These are phyloP conservation scores for Komagataella ulmi DNA, from an alignment of 805 yeast genomes.

Conservation along the genomic window DNA sequence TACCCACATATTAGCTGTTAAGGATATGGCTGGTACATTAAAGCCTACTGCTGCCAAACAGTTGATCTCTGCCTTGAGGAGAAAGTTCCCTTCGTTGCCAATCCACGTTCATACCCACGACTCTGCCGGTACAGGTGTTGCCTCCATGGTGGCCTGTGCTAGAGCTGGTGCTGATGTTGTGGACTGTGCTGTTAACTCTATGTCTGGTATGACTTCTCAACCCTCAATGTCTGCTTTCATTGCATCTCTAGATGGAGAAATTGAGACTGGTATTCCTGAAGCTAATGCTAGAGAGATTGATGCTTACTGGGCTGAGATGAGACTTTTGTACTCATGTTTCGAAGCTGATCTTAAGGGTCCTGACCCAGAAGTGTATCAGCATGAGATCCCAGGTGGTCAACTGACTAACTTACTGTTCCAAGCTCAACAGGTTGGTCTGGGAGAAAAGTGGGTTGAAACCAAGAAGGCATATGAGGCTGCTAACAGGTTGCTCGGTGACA, in stretches of 20 bases:
- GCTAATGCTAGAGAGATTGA: conserved; percentile 71
- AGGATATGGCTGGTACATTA: conserved; percentile 99
- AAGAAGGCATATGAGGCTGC: conserved; percentile 91
- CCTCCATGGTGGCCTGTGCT: conserved; percentile 91
- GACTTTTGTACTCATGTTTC: conserved; percentile 90
- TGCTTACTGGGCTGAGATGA: conserved; percentile 97
- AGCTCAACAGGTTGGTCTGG: conserved; percentile 97
- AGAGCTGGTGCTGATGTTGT: conserved; percentile 96
- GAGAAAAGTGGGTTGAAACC: conserved; percentile 93
- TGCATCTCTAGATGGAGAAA: conserved; percentile 82
- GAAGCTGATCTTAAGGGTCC: conserved; percentile 99
- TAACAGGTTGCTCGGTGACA: conserved; percentile 82
- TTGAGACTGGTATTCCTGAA: conserved; percentile 60
- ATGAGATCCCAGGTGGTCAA: conserved; percentile 99
- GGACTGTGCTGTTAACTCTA: conserved; percentile 92
- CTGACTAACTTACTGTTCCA: conserved; percentile 96
- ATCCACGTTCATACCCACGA: conserved; percentile 99
- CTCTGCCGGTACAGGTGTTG: conserved; percentile 99
- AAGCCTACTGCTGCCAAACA: conserved; percentile 87
- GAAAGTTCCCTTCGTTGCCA: conserved; percentile 83
- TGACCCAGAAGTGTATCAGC: conserved; percentile 96
- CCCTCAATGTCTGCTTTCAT: conserved; percentile 89
- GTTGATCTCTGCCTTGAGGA: conserved; percentile 71
- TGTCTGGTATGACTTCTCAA: conserved; percentile 98
- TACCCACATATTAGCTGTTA: conserved; percentile 92